A percentile compares a stretch with the other conserved stretches of the same genome.
Conservation (phyloP, 192 early-diverging fungal species). For the Cladochytrium replicatum region DNA sequence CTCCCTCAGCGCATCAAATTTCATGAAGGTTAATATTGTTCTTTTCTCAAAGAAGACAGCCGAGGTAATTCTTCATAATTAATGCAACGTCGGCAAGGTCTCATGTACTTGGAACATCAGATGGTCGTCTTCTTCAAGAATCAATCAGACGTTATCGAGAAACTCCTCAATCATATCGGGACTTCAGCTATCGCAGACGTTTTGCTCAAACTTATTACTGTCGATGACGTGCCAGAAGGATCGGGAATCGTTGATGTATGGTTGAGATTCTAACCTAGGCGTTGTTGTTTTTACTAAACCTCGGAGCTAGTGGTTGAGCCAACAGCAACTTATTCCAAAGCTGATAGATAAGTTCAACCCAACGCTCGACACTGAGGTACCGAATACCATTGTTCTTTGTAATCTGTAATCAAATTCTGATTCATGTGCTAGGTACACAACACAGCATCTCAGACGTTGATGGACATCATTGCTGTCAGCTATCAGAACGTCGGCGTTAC, state of each 20-base stretch:
- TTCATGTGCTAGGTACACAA: constrained; percentile 44
- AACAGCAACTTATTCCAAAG: constrained; percentile 52
- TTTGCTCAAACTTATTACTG: constrained; percentile 70
- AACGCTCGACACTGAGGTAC: constrained; percentile 54
- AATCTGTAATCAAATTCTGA: not conserved
- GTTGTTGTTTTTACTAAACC: not conserved
- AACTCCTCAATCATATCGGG: constrained; percentile 62
- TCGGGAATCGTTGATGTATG: constrained; percentile 60
- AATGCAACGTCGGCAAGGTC: not conserved
- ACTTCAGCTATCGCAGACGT: constrained; percentile 69
- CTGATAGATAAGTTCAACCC: constrained; percentile 70
- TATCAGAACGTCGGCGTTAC: no score
- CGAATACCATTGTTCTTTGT: constrained; percentile 6
- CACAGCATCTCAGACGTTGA: constrained; percentile 53
- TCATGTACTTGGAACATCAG: no score
- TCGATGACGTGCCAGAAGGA: constrained; percentile 69
- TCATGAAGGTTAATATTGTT: constrained; percentile 80
- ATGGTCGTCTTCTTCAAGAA: constrained; percentile 68
- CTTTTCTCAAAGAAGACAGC: constrained; percentile 81
- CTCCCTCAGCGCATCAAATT: constrained; percentile 77
- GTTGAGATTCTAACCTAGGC: not conserved
- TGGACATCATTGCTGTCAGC: constrained; percentile 58
- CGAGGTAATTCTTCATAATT: constrained; percentile 41
- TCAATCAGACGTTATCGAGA: constrained; percentile 50
- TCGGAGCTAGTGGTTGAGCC: constrained; percentile 57